Base-by-base conservation (phyloP, 2,329 filamentous ascomycete genomes). In the Epichloe sibirici region DNA sequence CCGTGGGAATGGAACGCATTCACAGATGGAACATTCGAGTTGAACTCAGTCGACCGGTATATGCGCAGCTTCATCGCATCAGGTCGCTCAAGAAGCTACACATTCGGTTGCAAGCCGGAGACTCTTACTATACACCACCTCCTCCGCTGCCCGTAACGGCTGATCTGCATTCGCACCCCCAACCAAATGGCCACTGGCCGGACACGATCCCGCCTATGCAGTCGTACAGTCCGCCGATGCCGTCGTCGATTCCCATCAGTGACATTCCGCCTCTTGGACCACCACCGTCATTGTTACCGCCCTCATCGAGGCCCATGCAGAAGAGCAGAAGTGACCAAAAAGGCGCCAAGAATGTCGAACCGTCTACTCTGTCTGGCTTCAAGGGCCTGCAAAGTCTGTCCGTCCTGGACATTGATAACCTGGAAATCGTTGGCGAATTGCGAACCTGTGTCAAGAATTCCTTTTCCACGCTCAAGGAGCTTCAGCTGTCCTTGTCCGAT, bases 1-100 rank as follows among this genome's bases (percentile, higher is more conserved):
- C 52, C 35, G 25, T 35, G 51, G 45, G 3, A 17, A 28, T 39
- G 34, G 3, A 17, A 28, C 45, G 34, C 15, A 34, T 47, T 2
- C 25, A 51, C 44, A 81, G 76, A 57, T 85, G 81, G 81, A 81
- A 84, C 61, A 77, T 83, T 51, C 74, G 79, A 6, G 75, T 85
- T 51, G 81, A 84, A 62, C 70, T 85, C 9, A 81, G 75, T 61
- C 70, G 77, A 5, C 73, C 73, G 1, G 73, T 84, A 4, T 83
- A 80, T 65, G 71, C 71, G 53, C 72, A 73, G 37, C 68, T 85
- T 11, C 80, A 82, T 60, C 64, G 70, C 37, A 77, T 82, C 52
- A 55, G 66, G 17, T 70, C 74, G 6, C 69, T 85, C 31, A 71
- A 72, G 52, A 67, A 76, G 54, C 59, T 85, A 12, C 77, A 81